phyloP scores from a whole-genome alignment of 2,329 filamentous ascomycete species.

The Decorospora gaudefroyi region DNA sequence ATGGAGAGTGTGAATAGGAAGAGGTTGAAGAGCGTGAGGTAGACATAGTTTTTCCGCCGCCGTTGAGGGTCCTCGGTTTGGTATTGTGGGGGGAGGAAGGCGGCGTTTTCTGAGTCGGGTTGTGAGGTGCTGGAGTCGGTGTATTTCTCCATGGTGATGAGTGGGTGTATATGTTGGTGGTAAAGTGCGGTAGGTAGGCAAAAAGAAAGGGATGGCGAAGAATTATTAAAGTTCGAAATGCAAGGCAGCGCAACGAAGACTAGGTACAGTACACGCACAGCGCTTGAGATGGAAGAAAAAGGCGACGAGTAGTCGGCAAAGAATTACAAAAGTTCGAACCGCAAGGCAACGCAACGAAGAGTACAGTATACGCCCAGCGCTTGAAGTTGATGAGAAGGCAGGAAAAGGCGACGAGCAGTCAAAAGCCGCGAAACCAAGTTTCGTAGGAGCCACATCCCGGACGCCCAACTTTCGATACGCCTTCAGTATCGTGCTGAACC shows the following conservation, averaged over 20 bases:
- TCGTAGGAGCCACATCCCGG: background rate
- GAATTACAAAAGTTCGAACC: slow-evolving; percentile 1
- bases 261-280: slow-evolving; percentile 19
- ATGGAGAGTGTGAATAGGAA: slow-evolving; percentile 42
- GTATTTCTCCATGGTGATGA: slow-evolving; percentile 37
- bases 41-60: slow-evolving; percentile 33
- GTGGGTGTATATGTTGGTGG: background rate
- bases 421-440: no score
- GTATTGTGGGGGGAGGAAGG: slow-evolving; percentile 35
- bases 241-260: slow-evolving; percentile 27
- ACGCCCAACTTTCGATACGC: background rate
- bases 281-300: slow-evolving; percentile 9
- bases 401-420: no score
- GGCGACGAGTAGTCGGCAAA: slow-evolving; percentile 3
- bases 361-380: background rate
- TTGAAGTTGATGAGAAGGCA: background rate
- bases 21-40: slow-evolving; percentile 41
- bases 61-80: slow-evolving; percentile 27
- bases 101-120: slow-evolving; percentile 35
- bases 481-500: slow-evolving; percentile 1
- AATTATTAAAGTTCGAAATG: slow-evolving; percentile 1
- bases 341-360: slow-evolving; percentile 5
- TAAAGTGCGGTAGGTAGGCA: background rate
- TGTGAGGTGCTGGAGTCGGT: slow-evolving; percentile 19
- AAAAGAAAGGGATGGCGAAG: no score